Conservation (phyloP, 2,329 filamentous ascomycete genomes). For the Pyricularia grisea region DNA sequence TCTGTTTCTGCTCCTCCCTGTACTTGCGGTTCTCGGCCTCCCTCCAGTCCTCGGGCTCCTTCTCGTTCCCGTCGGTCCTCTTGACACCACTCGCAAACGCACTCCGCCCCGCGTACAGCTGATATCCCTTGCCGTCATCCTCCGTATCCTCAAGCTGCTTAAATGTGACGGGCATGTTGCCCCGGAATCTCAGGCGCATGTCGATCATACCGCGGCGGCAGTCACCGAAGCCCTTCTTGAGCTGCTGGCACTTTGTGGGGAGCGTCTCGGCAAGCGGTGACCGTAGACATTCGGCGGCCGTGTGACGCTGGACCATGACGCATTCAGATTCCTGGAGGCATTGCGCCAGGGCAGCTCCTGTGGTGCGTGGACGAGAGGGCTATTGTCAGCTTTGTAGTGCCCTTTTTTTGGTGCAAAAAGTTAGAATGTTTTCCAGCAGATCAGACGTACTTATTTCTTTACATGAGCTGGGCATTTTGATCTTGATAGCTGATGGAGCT, state of each 20-base stretch:
- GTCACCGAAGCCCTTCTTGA: constrained; percentile 86
- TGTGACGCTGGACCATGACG: constrained; percentile 84
- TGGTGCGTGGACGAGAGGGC: constrained; percentile 5
- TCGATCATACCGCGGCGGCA: constrained; percentile 96
- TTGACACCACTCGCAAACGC: constrained; percentile 57
- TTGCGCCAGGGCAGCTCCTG: constrained; percentile 84
- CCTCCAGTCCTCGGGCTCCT: constrained; percentile 50
- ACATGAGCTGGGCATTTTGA: constrained; percentile 76
- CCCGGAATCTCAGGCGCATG: constrained; percentile 96
- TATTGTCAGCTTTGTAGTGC: constrained; percentile 1
- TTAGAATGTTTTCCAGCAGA: constrained; percentile 2
- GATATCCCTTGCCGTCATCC: constrained; percentile 44
- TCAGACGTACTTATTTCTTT: constrained; percentile 77
- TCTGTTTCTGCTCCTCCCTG: constrained; percentile 22
- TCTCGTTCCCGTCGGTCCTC: constrained; percentile 59
- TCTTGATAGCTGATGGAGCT: neutral
- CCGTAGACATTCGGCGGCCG: constrained; percentile 78
- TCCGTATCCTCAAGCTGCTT: constrained; percentile 52
- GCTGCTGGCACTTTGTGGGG: constrained; percentile 80
- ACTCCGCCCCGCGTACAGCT: constrained; percentile 71
- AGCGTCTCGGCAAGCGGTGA: constrained; percentile 73
- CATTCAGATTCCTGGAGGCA: constrained; percentile 97
- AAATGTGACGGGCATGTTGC: constrained; percentile 76
- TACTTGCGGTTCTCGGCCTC: constrained; percentile 57
- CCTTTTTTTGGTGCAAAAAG: neutral